A percentile compares a stretch with the other conserved stretches of the same genome.
Evolutionary conservation across 169 alveolate genomes (phyloP).

Genomic region (Besnoitia besnoiti): DNA sequence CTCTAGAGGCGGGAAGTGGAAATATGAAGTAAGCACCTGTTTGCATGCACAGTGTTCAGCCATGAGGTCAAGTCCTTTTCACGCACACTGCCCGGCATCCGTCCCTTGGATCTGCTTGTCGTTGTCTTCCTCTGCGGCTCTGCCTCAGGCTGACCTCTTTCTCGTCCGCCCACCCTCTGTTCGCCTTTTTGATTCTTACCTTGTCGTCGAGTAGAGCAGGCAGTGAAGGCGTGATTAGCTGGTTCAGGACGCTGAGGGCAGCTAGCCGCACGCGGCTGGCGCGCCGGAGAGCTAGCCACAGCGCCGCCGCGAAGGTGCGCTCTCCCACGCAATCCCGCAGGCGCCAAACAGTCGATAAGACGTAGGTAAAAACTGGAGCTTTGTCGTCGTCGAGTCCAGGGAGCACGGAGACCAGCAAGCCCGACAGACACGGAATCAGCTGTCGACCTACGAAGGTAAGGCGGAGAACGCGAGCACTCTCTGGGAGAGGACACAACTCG

Average conservation of each 20-base stretch:
- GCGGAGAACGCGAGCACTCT: neutral
- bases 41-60: neutral
- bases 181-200: neutral
- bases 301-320: conserved; percentile 39
- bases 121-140: neutral
- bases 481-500: neutral
- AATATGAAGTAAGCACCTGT: neutral
- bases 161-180: neutral
- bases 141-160: neutral
- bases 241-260: neutral
- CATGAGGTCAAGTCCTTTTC: neutral
- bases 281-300: conserved; percentile 13
- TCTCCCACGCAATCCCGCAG: conserved; percentile 26
- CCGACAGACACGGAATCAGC: conserved; percentile 73
- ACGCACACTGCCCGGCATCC: neutral
- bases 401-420: conserved; percentile 81
- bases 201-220: neutral
- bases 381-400: conserved; percentile 88
- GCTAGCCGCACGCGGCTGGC: conserved; percentile 30
- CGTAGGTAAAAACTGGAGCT: neutral
- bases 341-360: neutral
- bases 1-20: neutral
- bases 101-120: neutral
- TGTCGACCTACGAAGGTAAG: neutral
- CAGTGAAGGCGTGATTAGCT: neutral